Conservation (phyloP, 768 basidiomycete genomes). For the Mycena leptocephala region DNA sequence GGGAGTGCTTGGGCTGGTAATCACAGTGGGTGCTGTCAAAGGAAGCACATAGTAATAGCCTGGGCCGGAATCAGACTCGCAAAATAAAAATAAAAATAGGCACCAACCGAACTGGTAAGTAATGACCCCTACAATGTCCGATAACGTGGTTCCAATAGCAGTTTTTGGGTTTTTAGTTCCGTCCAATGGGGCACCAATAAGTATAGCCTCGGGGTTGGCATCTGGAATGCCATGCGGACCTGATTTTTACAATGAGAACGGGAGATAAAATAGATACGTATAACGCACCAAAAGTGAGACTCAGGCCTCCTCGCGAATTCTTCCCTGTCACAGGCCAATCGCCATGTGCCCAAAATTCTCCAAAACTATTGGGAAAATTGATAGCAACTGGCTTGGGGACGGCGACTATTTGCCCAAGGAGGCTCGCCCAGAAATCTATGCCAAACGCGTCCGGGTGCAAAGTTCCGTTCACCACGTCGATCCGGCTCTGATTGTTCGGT, state of each 20-base stretch:
- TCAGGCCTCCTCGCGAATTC: slow-evolving; percentile 71
- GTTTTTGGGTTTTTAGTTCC: slow-evolving; percentile 65
- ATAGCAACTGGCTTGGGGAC: slow-evolving; percentile 64
- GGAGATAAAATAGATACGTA: neutral
- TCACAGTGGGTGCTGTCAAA: slow-evolving; percentile 66
- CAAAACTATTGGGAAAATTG: slow-evolving; percentile 67
- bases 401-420: slow-evolving; percentile 72
- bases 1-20: slow-evolving; percentile 53
- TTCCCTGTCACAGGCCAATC: slow-evolving; percentile 70
- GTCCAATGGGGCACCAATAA: slow-evolving; percentile 71
- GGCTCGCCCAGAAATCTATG: slow-evolving; percentile 77
- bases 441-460: slow-evolving; percentile 69
- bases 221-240: slow-evolving; percentile 68
- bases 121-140: slow-evolving; percentile 71
- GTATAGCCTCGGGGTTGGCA: slow-evolving; percentile 71
- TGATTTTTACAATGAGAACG: slow-evolving; percentile 38
- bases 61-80: neutral
- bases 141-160: slow-evolving; percentile 62
- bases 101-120: slow-evolving; percentile 64
- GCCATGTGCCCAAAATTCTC: slow-evolving; percentile 74
- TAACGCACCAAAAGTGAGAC: slow-evolving; percentile 61
- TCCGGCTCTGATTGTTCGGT: slow-evolving; percentile 67
- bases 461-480: slow-evolving; percentile 63
- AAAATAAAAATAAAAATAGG: neutral
- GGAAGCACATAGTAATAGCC: slow-evolving; percentile 72